Percentiles rank a stretch among this genome's conserved stretches.
These are phyloP conservation scores for Dothiorella sarmentorum DNA, from an alignment of 2,329 filamentous ascomycete genomes.

Conservation along the genomic window DNA sequence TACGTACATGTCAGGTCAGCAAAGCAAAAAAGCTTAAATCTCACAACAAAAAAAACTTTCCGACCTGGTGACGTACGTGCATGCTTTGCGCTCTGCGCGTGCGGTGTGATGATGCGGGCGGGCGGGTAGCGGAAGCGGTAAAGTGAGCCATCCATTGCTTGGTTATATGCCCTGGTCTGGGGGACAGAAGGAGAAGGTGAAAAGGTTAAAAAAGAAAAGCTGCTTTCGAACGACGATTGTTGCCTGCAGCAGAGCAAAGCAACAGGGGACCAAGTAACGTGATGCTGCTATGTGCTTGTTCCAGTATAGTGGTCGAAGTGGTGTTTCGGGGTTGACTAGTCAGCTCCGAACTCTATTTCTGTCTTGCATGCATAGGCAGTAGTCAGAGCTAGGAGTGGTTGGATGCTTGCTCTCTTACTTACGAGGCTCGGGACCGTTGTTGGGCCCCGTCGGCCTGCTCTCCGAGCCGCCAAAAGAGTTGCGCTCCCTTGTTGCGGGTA, in stretches of 20 bases:
- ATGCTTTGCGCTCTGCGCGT: too few species aligned
- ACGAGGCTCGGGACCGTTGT: background rate
- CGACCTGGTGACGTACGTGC: too few species aligned
- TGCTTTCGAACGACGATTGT: constrained; percentile 1
- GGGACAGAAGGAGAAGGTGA: background rate
- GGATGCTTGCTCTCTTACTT: constrained; percentile 1
- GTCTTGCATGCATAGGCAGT: constrained; percentile 12
- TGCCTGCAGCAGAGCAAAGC: background rate
- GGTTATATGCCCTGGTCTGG: too few species aligned
- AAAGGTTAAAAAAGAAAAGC: background rate
- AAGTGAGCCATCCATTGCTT: background rate
- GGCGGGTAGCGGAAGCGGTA: background rate
- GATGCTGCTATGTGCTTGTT: background rate
- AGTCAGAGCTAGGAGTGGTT: background rate
- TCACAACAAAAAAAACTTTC: too few species aligned
- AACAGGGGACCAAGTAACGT: background rate
- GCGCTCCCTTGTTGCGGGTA: background rate
- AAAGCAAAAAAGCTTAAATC: too few species aligned
- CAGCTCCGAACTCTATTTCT: constrained; percentile 9
- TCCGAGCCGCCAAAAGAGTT: background rate
- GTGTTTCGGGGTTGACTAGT: constrained; percentile 4
- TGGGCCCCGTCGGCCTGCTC: background rate
- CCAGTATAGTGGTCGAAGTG: constrained; percentile 9
- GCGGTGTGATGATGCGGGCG: too few species aligned
- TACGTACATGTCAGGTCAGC: too few species aligned